phyloP scores from a whole-genome alignment of 805 yeast genomes.

The Kregervanrija fluxuum region DNA sequence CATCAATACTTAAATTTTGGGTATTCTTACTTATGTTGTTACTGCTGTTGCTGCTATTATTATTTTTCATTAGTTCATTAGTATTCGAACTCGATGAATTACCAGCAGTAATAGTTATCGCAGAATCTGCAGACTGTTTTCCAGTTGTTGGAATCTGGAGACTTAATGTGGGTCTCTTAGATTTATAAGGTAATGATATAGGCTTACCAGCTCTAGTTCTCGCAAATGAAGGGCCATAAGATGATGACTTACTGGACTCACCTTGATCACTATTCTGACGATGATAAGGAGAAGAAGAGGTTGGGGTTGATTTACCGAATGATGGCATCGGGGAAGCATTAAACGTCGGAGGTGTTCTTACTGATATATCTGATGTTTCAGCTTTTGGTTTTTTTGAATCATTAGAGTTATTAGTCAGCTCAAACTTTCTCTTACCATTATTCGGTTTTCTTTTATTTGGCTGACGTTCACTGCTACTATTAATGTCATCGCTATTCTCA shows the following conservation, averaged over 20 bases:
- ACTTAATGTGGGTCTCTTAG: conserved; percentile 48
- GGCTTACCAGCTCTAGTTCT: no score
- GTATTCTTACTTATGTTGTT: not conserved
- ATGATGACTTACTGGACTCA: no score
- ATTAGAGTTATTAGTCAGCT: no score
- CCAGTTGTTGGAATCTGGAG: conserved; percentile 52
- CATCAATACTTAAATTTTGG: not conserved
- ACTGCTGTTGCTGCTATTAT: not conserved
- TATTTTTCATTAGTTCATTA: conserved; percentile 8
- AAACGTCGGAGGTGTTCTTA: conserved; percentile 1
- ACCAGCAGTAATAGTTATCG: conserved; percentile 16
- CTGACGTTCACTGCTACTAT: no score
- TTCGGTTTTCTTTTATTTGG: no score
- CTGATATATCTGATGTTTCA: not conserved
- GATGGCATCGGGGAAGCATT: not conserved
- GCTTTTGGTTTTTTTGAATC: no score
- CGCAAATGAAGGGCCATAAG: no score
- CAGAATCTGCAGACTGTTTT: conserved; percentile 29
- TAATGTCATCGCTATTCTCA: not conserved
- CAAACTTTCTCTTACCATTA: no score
- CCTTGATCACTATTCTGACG: not conserved
- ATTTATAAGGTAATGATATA: no score
- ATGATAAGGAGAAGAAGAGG: conserved; percentile 1
- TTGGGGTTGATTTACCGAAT: not conserved
- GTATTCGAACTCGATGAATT: conserved; percentile 10